Evolutionary conservation across 164 flowering plant species (phyloP), one percentile per base, ranked within the genome.

Genomic region (Kingdonia uniflora): DNA sequence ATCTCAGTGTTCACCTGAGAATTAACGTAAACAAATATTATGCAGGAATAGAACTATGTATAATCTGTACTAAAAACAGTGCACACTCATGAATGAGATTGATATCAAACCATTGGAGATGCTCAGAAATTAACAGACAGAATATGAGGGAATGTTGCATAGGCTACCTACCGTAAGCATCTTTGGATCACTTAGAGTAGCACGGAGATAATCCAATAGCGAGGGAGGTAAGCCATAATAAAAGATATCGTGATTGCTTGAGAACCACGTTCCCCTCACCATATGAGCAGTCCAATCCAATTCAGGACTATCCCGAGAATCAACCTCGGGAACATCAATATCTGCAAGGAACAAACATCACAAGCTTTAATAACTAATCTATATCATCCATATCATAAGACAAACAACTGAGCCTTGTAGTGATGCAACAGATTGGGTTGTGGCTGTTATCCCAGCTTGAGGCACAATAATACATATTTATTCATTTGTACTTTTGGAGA

Each of bases 221-320:
- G 83, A 79, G 42, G 82, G 20, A 12, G 97, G 97, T 68, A 91
- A 64, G 12, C 95, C 97, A 65, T 87, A 87, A 58, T 71, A 57
- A 54, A 79, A 82, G 49, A 80, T 71, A 19, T 60, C 65, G 26
- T 78, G 78, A 52, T 74, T 76, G 21, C 68, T 70, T 43, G 87
- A 83, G 17, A 80, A 60, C 87, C 90, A 83, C 55, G 97, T 85
- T 40, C 84, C 87, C 49, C 92, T 76, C 49, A 87, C 89, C 97
- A 91, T 87, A 70, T 91, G 96, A 50, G 69, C 71, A 56, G 61
- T 71, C 80, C 81, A 72, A 41, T 62, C 66, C 48, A 66, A 69
- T 37, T 49, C 39, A 33, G 56, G 45, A 17, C 51, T 51, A 39
- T 47, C 59, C 29, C 68, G 71, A 19, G 37, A 19, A 57, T 68